Evolutionary conservation across 2,329 filamentous ascomycete genomes (phyloP).

Genomic region (Fusarium sulawesiense): DNA sequence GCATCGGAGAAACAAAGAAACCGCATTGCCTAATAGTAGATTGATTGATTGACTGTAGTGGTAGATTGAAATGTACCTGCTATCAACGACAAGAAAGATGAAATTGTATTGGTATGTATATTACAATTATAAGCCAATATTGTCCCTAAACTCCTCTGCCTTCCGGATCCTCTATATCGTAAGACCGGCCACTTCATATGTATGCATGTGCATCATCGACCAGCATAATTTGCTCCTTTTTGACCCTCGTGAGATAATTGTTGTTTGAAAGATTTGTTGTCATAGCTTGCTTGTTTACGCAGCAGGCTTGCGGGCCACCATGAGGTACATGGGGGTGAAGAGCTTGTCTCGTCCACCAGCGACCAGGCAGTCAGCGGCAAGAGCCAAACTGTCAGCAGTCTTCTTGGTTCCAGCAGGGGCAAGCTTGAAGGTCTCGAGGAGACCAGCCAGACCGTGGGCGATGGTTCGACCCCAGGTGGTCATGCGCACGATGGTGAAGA

Average conservation of each 20-base stretch:
- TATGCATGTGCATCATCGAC: conserved; percentile 39
- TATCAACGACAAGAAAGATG: conserved; percentile 17
- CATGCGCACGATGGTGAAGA: conserved; percentile 88
- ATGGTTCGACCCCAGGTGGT: conserved; percentile 82
- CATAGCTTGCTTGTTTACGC: conserved; percentile 30
- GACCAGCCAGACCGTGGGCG: conserved; percentile 80
- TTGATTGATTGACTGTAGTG: background rate
- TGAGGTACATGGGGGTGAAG: conserved; percentile 99
- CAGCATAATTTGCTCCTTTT: conserved; percentile 28
- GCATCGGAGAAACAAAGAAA: conserved; percentile 32
- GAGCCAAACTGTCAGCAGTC: conserved; percentile 89
- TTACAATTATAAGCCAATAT: conserved; percentile 48
- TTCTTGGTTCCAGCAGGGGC: conserved; percentile 89
- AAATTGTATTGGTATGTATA: conserved; percentile 38
- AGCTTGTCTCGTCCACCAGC: conserved; percentile 88
- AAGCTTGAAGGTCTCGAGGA: conserved; percentile 78
- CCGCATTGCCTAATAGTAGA: conserved; percentile 7
- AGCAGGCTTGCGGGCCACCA: conserved; percentile 87
- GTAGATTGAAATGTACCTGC: background rate
- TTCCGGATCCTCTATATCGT: conserved; percentile 31
- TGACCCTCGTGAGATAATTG: conserved; percentile 29
- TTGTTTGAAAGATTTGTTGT: conserved; percentile 22
- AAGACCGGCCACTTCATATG: conserved; percentile 34
- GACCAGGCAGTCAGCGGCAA: conserved; percentile 85
- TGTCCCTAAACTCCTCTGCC: conserved; percentile 38